A percentile compares a stretch with the other conserved stretches of the same genome.
Evolutionary conservation across 2,329 filamentous ascomycete genomes (phyloP).

Genomic region (Penicillium sp.): DNA sequence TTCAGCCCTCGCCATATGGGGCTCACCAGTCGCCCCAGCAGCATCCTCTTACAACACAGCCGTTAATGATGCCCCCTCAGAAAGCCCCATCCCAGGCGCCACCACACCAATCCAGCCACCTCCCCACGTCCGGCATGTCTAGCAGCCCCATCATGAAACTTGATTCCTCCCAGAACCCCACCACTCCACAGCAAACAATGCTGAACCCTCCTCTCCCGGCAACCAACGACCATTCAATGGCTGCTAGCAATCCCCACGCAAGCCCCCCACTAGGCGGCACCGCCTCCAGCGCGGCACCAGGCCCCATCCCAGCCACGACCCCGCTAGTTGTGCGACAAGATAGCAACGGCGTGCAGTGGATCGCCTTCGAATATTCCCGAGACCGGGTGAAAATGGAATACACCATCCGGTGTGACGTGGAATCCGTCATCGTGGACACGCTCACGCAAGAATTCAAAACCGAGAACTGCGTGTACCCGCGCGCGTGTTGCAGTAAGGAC

Average conservation of each 20-base stretch:
- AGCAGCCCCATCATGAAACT: conserved; percentile 56
- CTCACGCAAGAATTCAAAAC: conserved; percentile 88
- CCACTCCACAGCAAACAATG: conserved; percentile 35
- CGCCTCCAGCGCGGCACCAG: conserved; percentile 88
- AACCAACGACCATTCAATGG: conserved; percentile 53
- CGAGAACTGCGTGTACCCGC: conserved; percentile 96
- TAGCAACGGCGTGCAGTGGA: conserved; percentile 97
- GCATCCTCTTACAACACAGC: conserved; percentile 56
- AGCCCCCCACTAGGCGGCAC: conserved; percentile 61
- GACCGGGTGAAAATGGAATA: conserved; percentile 99
- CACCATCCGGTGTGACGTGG: conserved; percentile 95
- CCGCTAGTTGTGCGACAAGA: conserved; percentile 92
- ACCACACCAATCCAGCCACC: conserved; percentile 35
- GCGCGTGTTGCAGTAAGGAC: conserved; percentile 91
- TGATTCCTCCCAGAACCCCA: conserved; percentile 42
- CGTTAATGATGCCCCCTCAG: conserved; percentile 52
- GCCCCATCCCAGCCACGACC: conserved; percentile 94
- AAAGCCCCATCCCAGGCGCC: conserved; percentile 40
- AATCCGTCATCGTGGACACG: conserved; percentile 88
- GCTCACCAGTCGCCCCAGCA: conserved; percentile 54
- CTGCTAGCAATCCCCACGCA: conserved; percentile 29
- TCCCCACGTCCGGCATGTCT: conserved; percentile 58
- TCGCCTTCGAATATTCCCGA: conserved; percentile 95
- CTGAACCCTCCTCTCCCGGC: conserved; percentile 45
- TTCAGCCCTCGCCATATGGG: conserved; percentile 57